Percentiles rank a stretch among this genome's conserved stretches.
These are phyloP conservation scores for Silene conica DNA, from an alignment of 148 eudicot species.

Conservation along the genomic window DNA sequence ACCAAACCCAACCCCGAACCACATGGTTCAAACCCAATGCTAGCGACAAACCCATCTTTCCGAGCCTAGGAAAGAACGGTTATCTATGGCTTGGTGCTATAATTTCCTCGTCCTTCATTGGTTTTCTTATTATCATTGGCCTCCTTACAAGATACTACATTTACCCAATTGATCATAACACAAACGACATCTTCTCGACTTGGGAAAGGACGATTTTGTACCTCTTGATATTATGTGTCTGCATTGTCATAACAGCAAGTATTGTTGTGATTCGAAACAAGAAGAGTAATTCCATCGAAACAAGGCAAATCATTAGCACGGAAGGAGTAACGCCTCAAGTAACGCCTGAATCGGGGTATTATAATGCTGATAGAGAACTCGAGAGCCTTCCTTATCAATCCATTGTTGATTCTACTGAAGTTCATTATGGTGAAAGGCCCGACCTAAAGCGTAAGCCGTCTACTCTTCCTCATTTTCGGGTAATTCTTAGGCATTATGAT, in stretches of 20 bases:
- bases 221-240: conserved; percentile 50
- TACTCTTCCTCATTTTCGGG: background rate
- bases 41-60: conserved; percentile 51
- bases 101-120: conserved; percentile 61
- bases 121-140: conserved; percentile 61
- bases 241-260: conserved; percentile 39
- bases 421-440: conserved; percentile 77
- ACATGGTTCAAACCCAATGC: conserved; percentile 56
- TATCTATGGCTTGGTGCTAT: conserved; percentile 83
- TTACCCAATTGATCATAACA: conserved; percentile 80
- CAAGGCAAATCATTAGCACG: conserved; percentile 43
- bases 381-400: conserved; percentile 81
- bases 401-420: conserved; percentile 39
- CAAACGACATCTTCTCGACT: conserved; percentile 38
- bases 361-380: conserved; percentile 55
- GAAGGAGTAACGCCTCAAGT: conserved; percentile 40
- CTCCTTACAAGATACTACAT: conserved; percentile 60
- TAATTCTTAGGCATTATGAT: background rate
- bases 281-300: conserved; percentile 42
- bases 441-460: conserved; percentile 72
- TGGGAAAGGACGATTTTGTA: conserved; percentile 34
- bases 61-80: conserved; percentile 54
- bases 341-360: conserved; percentile 39
- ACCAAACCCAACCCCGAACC: conserved; percentile 26
- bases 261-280: conserved; percentile 62